A percentile compares a stretch with the other conserved stretches of the same genome.
These are phyloP conservation scores for Gastrolobium bilobum DNA, from an alignment of 306 rosid genomes.

Conservation along the genomic window DNA sequence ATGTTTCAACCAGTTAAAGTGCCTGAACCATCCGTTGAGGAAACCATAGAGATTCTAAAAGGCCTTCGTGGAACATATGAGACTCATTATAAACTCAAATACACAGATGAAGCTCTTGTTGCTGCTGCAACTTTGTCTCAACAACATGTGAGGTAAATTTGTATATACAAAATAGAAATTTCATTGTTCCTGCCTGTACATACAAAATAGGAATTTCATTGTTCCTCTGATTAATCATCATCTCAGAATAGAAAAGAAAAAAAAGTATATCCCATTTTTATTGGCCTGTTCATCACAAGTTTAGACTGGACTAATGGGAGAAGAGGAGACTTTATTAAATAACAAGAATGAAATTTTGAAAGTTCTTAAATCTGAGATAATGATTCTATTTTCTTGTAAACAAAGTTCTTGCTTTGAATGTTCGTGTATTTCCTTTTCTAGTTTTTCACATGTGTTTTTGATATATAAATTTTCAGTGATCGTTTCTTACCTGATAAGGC, in stretches of 20 bases:
- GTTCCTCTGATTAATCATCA: no score
- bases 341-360: no score
- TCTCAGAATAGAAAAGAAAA: no score
- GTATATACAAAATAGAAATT: no score
- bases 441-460: neutral
- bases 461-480: conserved; percentile 31
- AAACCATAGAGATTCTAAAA: conserved; percentile 70
- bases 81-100: conserved; percentile 76
- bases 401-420: neutral
- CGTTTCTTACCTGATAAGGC: conserved; percentile 48
- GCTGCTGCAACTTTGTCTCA: conserved; percentile 74
- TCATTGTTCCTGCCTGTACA: neutral
- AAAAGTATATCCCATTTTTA: no score
- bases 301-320: no score
- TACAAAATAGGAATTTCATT: no score
- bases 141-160: conserved; percentile 67
- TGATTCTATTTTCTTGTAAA: neutral
- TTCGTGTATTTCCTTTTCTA: neutral
- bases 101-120: conserved; percentile 73
- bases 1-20: conserved; percentile 70
- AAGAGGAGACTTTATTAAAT: no score
- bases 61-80: conserved; percentile 76
- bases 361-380: neutral
- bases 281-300: no score
- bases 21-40: conserved; percentile 72